Evolutionary conservation across 2,329 filamentous ascomycete species (phyloP), one percentile per base, ranked within the genome.

Genomic region (Colletotrichum tofieldiae): DNA sequence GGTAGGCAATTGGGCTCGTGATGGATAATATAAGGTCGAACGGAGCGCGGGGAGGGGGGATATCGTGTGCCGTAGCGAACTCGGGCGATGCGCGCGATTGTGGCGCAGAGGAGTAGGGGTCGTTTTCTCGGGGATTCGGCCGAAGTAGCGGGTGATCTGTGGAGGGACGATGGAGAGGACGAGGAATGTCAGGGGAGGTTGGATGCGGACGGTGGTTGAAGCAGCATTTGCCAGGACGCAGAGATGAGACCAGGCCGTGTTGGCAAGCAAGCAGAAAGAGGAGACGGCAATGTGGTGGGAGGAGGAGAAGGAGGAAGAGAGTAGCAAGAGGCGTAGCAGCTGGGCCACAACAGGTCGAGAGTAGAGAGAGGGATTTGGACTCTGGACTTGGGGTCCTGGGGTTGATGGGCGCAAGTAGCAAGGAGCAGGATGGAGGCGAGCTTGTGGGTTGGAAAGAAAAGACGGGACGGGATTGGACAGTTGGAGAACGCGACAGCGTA

Each of bases 401-500:
- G 77, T 78, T 81, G 76, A 68, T 71, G 76, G 73, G 75, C 74
- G 65, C 45, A 62, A 51, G 59, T 52, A 59, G 65, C 58, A 55
- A 72, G 69, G 58, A 65, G 52, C 52, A 70, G 39, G 59, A 47
- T 35, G 49, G 49, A 51, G 52, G 70, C 70, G 65, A 69, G 59
- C 45, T 70, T 72, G 70, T 70, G 70, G 70, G 69, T 72, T 61
- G 69, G 47, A 35, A 59, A 62, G 58, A 52, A 63, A 43, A 51
- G 47, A 51, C n/a, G 45, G 54, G 29, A 54, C 65, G 41, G 59
- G 69, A 68, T 72, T 72, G 69, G 69, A 64, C 52, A 54, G 58
- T 9, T 23, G 56, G 14, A 37, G 37, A 29, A 55, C 18, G 47
- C 37, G 65, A 61, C 39, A 32, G 65, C 55, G 29, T 32, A 32